phyloP scores from a whole-genome alignment of 306 rosid species.

The Calophaca sinica region DNA sequence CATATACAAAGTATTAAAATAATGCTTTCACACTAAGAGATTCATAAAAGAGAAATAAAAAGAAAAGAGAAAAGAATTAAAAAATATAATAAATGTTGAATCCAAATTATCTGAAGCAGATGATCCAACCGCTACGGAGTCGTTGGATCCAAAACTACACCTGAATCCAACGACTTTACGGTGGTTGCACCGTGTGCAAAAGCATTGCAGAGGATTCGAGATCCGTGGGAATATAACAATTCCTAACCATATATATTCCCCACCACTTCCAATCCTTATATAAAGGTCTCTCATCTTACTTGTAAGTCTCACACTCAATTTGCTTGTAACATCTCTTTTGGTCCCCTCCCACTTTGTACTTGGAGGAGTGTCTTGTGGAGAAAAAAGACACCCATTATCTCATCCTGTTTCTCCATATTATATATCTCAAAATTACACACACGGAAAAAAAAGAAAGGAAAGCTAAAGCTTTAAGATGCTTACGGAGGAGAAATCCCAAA shows the following conservation, averaged over 20 bases:
- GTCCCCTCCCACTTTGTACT: constrained; percentile 50
- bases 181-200: too few species aligned
- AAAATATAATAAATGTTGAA: too few species aligned
- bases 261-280: constrained; percentile 47
- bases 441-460: constrained; percentile 31
- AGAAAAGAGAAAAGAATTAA: too few species aligned
- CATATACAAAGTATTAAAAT: too few species aligned
- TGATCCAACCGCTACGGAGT: too few species aligned
- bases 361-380: constrained; percentile 41
- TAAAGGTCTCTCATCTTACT: constrained; percentile 38
- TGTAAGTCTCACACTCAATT: constrained; percentile 44
- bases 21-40: too few species aligned
- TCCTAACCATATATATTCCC: background rate
- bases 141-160: too few species aligned
- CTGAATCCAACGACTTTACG: too few species aligned
- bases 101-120: too few species aligned
- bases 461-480: constrained; percentile 46
- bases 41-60: too few species aligned
- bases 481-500: constrained; percentile 51
- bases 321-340: constrained; percentile 32
- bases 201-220: too few species aligned
- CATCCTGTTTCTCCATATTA: constrained; percentile 31
- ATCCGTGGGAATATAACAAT: constrained; percentile 11
- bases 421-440: constrained; percentile 37
- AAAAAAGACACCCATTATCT: constrained; percentile 36